A percentile compares a stretch with the other conserved stretches of the same genome.
Conservation (phyloP, 306 rosid genomes). For the Canavalia gladiata region DNA sequence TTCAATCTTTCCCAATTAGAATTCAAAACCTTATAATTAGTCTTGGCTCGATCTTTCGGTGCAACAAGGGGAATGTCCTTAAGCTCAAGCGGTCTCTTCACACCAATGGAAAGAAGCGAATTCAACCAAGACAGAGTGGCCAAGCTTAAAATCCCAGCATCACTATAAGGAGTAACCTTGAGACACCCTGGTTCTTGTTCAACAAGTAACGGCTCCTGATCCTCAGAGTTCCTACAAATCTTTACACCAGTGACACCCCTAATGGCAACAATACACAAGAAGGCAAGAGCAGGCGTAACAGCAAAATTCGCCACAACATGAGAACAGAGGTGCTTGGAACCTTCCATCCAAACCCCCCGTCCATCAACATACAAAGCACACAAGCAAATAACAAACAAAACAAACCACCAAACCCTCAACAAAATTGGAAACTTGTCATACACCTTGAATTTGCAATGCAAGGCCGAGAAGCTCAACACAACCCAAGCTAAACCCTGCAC, state of each 20-base stretch:
- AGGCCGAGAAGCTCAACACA: conserved; percentile 72
- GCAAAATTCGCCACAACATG: conserved; percentile 88
- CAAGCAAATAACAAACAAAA: conserved; percentile 73
- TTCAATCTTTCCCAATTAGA: conserved; percentile 92
- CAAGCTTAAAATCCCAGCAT: conserved; percentile 87
- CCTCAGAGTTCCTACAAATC: conserved; percentile 66
- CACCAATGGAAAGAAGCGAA: conserved; percentile 85
- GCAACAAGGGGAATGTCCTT: conserved; percentile 99
- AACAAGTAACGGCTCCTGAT: conserved; percentile 79
- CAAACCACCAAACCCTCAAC: conserved; percentile 85
- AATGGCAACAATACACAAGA: conserved; percentile 72
- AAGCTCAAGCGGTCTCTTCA: conserved; percentile 94
- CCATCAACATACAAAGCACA: conserved; percentile 85
- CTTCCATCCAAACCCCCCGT: conserved; percentile 68
- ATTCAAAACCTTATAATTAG: conserved; percentile 78
- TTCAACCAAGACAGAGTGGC: conserved; percentile 90
- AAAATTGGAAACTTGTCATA: conserved; percentile 76
- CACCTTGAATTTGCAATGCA: conserved; percentile 78
- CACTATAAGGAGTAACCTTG: conserved; percentile 87
- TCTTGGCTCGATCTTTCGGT: conserved; percentile 80
- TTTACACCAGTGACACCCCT: conserved; percentile 83
- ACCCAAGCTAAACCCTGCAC: conserved; percentile 82
- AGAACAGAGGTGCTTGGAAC: conserved; percentile 58
- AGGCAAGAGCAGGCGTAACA: conserved; percentile 82
- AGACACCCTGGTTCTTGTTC: conserved; percentile 92